These are phyloP conservation scores for Biancaea sappan DNA, from an alignment of 306 rosid species.

Conservation along the genomic window DNA sequence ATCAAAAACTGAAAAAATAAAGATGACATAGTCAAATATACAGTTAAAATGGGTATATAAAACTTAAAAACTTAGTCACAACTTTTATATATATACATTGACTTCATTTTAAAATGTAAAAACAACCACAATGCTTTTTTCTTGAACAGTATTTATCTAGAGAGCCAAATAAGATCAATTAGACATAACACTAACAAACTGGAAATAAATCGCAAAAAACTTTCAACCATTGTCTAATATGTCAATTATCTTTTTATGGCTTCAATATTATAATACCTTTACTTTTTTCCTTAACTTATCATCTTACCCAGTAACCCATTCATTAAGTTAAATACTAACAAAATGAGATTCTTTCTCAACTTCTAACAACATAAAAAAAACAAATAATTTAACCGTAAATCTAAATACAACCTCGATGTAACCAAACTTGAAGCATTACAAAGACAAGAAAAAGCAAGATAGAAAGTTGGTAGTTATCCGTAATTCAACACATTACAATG, in stretches of 20 bases:
- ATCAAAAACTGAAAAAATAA: conserved; percentile 73
- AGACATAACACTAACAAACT: no score
- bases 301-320: no score
- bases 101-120: no score
- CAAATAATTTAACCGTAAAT: neutral
- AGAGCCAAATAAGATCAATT: no score
- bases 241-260: no score
- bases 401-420: neutral
- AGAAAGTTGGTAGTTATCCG: conserved; percentile 14
- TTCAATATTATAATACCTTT: no score
- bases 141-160: no score
- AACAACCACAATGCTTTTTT: no score
- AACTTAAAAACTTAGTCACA: conserved; percentile 7
- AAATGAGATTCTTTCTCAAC: neutral
- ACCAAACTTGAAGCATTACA: neutral
- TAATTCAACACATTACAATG: conserved; percentile 33
- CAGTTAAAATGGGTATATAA: neutral
- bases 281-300: no score
- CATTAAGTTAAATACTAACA: neutral
- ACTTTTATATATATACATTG: neutral
- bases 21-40: conserved; percentile 16
- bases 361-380: neutral
- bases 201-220: no score
- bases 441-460: conserved; percentile 7
- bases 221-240: no score